Evolutionary conservation across 2,329 filamentous ascomycete genomes (phyloP).

Genomic region (Epichloe gansuensis): DNA sequence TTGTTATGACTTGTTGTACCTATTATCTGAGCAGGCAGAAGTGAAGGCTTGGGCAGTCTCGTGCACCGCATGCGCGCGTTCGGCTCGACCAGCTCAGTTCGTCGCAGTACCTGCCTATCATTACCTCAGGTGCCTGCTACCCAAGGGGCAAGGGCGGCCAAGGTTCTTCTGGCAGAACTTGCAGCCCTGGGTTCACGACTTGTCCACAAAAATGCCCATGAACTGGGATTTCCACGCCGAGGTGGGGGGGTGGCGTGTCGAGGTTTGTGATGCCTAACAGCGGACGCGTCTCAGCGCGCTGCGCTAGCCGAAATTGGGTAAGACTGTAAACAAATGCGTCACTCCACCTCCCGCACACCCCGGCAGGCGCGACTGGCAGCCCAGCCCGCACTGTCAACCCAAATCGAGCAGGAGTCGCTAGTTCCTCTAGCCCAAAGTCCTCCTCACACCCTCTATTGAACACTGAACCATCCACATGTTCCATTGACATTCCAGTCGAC

Average conservation of each 20-base stretch:
- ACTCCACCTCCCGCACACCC: constrained; percentile 12
- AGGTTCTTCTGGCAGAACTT: not conserved
- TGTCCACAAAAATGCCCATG: not conserved
- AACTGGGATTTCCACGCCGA: not conserved
- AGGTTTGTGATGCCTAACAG: constrained; percentile 10
- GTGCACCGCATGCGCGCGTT: too few relatives aligned
- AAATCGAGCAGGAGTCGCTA: constrained; percentile 6
- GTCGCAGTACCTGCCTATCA: too few relatives aligned
- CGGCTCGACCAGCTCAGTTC: too few relatives aligned
- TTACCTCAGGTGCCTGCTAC: too few relatives aligned
- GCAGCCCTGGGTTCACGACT: constrained; percentile 2
- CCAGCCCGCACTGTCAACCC: constrained; percentile 6
- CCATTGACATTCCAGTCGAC: constrained; percentile 5
- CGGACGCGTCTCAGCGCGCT: constrained; percentile 22
- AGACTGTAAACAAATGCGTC: constrained; percentile 26
- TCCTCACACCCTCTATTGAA: constrained; percentile 5
- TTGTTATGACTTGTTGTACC: too few relatives aligned
- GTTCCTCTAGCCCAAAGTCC: constrained; percentile 4
- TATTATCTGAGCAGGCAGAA: too few relatives aligned
- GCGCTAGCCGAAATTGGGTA: constrained; percentile 17
- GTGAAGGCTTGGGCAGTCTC: too few relatives aligned
- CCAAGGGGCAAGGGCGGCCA: not conserved
- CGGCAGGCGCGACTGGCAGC: constrained; percentile 8
- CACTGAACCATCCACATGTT: constrained; percentile 4
- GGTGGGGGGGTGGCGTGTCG: not conserved